phyloP scores from a whole-genome alignment of 1,284 basidiomycete species.

The Rhodotorula sp. region DNA sequence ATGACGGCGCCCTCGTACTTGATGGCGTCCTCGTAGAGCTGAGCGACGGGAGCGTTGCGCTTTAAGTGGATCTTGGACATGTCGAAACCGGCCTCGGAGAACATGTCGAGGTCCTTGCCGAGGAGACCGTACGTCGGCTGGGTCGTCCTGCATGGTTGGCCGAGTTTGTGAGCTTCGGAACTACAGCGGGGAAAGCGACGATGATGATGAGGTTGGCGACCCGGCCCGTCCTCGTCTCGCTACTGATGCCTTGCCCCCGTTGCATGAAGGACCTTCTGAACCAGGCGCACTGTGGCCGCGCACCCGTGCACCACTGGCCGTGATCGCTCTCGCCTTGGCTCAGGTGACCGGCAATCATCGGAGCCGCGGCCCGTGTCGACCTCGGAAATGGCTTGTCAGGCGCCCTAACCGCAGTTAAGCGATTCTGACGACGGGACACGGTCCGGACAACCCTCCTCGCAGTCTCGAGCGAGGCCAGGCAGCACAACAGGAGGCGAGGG shows the following conservation, averaged over 20 bases:
- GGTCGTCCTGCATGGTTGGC: neutral
- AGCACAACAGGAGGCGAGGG: neutral
- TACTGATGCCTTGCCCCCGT: too few relatives aligned
- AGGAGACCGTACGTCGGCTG: constrained; percentile 55
- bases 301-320: too few relatives aligned
- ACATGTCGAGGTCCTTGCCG: constrained; percentile 90
- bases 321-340: too few relatives aligned
- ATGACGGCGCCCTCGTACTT: constrained; percentile 97
- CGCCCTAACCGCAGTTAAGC: neutral
- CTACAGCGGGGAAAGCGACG: neutral
- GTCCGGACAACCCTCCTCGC: too few relatives aligned
- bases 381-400: neutral
- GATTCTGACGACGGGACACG: too few relatives aligned
- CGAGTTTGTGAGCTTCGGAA: constrained; percentile 10
- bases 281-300: too few relatives aligned
- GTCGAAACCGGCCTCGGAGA: constrained; percentile 99
- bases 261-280: too few relatives aligned
- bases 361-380: neutral
- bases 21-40: constrained; percentile 97
- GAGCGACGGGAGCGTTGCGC: constrained; percentile 88
- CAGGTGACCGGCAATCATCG: neutral
- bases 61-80: constrained; percentile 59
- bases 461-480: too few relatives aligned
- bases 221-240: too few relatives aligned
- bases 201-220: too few relatives aligned